Evolutionary conservation across 768 basidiomycete species (phyloP).

Genomic region (Russula lepida): DNA sequence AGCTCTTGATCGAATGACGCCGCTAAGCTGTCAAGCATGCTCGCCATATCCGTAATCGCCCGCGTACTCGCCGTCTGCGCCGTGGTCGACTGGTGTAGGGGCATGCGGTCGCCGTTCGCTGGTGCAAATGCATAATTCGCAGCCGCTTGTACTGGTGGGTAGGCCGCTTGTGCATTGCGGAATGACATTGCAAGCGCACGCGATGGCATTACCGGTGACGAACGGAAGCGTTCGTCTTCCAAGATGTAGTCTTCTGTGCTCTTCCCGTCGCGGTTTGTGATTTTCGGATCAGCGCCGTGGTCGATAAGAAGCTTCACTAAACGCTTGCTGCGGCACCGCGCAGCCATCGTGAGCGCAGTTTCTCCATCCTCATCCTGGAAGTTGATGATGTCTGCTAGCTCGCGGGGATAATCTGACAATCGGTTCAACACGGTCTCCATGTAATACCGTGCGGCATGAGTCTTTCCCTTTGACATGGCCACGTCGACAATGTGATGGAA

Average conservation of each 20-base stretch:
- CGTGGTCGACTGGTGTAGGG: conserved; percentile 76
- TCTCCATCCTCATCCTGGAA: conserved; percentile 99
- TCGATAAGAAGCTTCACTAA: conserved; percentile 93
- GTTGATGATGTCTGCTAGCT: conserved; percentile 96
- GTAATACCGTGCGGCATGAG: conserved; percentile 96
- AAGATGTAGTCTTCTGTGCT: conserved; percentile 98
- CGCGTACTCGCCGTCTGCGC: conserved; percentile 82
- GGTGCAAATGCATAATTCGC: conserved; percentile 39
- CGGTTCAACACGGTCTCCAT: conserved; percentile 92
- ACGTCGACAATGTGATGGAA: conserved; percentile 98
- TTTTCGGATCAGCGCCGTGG: conserved; percentile 92
- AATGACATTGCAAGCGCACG: conserved; percentile 61
- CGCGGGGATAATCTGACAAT: conserved; percentile 87
- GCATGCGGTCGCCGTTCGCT: conserved; percentile 53
- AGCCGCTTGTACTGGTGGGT: conserved; percentile 38
- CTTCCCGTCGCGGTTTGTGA: conserved; percentile 90
- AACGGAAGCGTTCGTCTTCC: conserved; percentile 94
- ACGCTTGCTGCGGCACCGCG: conserved; percentile 89
- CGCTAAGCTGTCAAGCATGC: conserved; percentile 82
- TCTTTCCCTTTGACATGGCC: conserved; percentile 95
- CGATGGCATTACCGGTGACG: conserved; percentile 75
- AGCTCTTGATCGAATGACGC: conserved; percentile 88
- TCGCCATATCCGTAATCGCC: conserved; percentile 76
- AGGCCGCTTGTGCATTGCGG: conserved; percentile 59
- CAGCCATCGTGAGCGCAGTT: conserved; percentile 94